Base-by-base conservation (phyloP, 106 monocot species). In the Agapanthus africanus region DNA sequence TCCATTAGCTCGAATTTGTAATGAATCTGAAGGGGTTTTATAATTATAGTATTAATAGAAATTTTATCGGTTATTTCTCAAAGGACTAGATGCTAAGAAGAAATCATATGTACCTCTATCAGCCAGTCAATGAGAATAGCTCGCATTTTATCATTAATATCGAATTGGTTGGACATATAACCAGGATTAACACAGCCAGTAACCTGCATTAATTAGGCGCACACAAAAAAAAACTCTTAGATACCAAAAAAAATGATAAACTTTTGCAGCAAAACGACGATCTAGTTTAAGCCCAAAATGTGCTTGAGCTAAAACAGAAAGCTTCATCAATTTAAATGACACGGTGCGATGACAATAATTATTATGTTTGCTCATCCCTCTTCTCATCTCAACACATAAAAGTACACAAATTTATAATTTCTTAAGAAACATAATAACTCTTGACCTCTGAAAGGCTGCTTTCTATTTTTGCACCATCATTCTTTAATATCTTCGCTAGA, bases 1-100 rank as follows among this genome's bases (percentile, higher is more conserved):
- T 95, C 88, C 88, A 91, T 82, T 7, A 95, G 78, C 49, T 95
- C 95, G 57, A 95, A 95, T 76, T 91, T 95, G 78, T 91, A 88
- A 54, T 95, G 95, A n/a, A 91, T 90, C 91, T 95, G 83, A 39
- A 30, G 34, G 19, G 19, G 31, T 16, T 19, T 35, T 63, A 11
- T 14, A 42, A 7, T 25, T 40, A 14, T 66, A 11, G 25, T 66
- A 16, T 6, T 6, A 31, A 25, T 13, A 57, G 35, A 61, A 61
- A 18, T n/a, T 36, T 8, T 13, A 19, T 4, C 6, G 27, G 33
- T 6, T 2, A 9, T 28, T 61, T 7, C n/a, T 34, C 4, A 19
- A 57, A 57, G 36, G 35, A 35, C 36, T n/a, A 35, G 18, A 8
- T 18, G 33, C 36, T 35, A 13, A 35, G 23, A 61, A 23, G 11